phyloP scores from a whole-genome alignment of 805 yeast species.

The Saturnispora serradocipensis region DNA sequence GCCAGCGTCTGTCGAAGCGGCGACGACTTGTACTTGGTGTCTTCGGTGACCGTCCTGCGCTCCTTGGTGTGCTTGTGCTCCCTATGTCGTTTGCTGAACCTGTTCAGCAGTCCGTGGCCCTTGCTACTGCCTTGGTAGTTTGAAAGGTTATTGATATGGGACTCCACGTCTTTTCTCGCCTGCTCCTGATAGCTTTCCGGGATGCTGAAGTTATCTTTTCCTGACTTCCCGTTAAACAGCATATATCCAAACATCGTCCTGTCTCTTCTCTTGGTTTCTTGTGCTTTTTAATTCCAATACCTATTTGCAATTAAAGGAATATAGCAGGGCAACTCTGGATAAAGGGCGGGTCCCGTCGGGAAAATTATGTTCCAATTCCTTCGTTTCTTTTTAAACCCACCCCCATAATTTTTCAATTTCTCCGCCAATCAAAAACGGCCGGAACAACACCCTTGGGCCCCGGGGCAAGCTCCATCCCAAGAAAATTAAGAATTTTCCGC shows the following conservation, averaged over 20 bases:
- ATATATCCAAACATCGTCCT: conserved; percentile 26
- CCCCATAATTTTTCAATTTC: not conserved
- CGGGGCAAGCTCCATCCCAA: not conserved
- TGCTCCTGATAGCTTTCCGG: conserved; percentile 26
- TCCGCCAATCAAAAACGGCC: not conserved
- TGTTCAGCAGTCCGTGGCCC: not conserved
- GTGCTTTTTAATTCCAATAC: not conserved
- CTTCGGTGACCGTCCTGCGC: not conserved
- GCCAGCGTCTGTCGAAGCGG: conserved; percentile 25
- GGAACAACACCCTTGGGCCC: not conserved
- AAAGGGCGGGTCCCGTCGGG: not conserved
- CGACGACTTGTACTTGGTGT: conserved; percentile 23
- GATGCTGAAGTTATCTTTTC: conserved; percentile 22
- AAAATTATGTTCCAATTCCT: not conserved
- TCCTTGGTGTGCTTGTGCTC: not conserved
- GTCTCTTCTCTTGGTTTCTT: not conserved
- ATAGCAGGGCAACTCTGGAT: no score
- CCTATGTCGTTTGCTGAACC: not conserved
- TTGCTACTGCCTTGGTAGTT: not conserved
- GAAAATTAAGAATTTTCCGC: not conserved
- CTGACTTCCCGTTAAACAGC: conserved; percentile 18
- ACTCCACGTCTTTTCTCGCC: conserved; percentile 27
- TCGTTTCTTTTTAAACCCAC: not conserved
- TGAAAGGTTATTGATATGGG: conserved; percentile 18
- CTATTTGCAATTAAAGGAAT: no score